Evolutionary conservation across 371 early-diverging fungal genomes (phyloP).

Genomic region (Umbelopsis sp.): DNA sequence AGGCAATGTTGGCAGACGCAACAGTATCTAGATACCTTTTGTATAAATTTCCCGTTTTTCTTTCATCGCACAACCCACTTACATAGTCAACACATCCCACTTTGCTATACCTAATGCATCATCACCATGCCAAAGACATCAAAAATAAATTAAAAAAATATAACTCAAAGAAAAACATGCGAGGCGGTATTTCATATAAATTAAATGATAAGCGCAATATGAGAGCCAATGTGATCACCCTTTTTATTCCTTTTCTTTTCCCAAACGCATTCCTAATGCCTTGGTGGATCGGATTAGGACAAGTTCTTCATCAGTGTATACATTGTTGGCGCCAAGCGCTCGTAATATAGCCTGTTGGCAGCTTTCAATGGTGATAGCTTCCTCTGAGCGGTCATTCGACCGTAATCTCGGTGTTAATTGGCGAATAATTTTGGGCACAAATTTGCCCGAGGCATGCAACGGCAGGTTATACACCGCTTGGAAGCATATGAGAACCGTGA

Average conservation of each 20-base stretch:
- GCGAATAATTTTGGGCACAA: constrained; percentile 32
- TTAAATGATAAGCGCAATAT: too few relatives aligned
- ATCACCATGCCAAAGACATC: too few relatives aligned
- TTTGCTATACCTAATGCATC: too few relatives aligned
- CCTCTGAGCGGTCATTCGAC: not conserved
- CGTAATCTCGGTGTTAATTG: constrained; percentile 20
- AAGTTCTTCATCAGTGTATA: constrained; percentile 2
- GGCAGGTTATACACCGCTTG: constrained; percentile 26
- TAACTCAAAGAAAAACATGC: too few relatives aligned
- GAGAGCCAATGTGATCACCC: too few relatives aligned
- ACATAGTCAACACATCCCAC: too few relatives aligned
- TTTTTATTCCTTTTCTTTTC: not conserved
- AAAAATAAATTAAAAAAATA: too few relatives aligned
- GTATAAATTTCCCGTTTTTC: not conserved
- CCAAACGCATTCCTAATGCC: not conserved
- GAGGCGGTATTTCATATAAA: too few relatives aligned
- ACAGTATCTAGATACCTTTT: constrained; percentile 36
- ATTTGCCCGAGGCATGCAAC: constrained; percentile 36
- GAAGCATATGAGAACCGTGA: constrained; percentile 30
- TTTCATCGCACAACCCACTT: too few relatives aligned
- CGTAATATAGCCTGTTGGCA: constrained; percentile 1
- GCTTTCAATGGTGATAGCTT: constrained; percentile 10
- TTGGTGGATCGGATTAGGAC: not conserved
- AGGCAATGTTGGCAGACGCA: constrained; percentile 47
- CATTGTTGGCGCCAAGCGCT: not conserved